Percentiles rank a stretch among this genome's conserved stretches.
phyloP scores from a whole-genome alignment of 2,329 filamentous ascomycete genomes.

The Sporothrix inflata region DNA sequence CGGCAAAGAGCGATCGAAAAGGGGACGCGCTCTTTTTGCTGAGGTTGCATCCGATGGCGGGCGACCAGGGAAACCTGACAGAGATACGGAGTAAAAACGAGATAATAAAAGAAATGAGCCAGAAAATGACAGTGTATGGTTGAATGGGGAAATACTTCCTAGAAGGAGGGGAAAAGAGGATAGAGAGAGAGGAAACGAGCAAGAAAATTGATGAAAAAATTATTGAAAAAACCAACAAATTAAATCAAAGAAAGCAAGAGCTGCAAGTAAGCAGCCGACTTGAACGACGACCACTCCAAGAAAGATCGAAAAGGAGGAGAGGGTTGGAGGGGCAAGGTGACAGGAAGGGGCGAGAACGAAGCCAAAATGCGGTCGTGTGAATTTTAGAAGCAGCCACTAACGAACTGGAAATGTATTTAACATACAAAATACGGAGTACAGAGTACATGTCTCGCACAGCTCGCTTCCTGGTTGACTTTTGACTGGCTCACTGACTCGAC shows the following conservation, averaged over 20 bases:
- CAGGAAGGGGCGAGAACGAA: not conserved
- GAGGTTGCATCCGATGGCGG: constrained; percentile 4
- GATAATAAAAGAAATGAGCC: constrained; percentile 1
- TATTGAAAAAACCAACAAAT: not conserved
- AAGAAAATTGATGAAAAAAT: too few relatives aligned
- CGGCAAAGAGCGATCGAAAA: constrained; percentile 9
- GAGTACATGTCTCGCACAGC: not conserved
- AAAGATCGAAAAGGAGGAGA: not conserved
- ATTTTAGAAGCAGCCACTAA: constrained; percentile 19
- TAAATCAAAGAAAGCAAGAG: not conserved
- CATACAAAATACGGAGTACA: not conserved
- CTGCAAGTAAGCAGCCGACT: not conserved
- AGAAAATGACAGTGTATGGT: not conserved
- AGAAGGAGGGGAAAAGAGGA: not conserved
- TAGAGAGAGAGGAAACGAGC: not conserved
- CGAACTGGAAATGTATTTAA: constrained; percentile 5
- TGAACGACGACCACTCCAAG: not conserved
- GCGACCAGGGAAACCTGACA: not conserved
- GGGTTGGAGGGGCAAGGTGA: not conserved
- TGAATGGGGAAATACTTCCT: not conserved
- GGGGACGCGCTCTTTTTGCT: not conserved
- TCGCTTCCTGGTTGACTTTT: not conserved
- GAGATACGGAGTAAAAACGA: not conserved
- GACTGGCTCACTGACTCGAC: not conserved
- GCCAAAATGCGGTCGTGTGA: not conserved